Evolutionary conservation across 306 rosid species (phyloP).

Genomic region (Fragaria iinumae): DNA sequence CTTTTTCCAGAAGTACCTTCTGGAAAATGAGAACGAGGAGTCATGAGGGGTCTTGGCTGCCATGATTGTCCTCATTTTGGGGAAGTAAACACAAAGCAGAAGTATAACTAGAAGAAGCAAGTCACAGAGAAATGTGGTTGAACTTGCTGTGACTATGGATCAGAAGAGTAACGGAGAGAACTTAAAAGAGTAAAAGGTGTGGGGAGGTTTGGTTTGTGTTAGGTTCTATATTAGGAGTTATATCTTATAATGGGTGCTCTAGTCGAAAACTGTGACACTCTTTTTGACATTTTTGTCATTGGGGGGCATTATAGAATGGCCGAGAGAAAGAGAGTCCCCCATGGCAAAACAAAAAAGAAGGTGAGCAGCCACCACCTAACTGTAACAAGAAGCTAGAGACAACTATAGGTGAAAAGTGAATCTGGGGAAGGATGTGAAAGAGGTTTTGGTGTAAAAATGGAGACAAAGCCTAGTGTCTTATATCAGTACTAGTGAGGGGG

Average conservation of each 20-base stretch:
- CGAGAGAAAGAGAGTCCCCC: constrained; percentile 27
- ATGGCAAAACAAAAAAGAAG: constrained; percentile 50
- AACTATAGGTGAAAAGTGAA: constrained; percentile 4
- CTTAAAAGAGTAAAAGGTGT: neutral
- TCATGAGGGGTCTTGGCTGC: constrained; percentile 64
- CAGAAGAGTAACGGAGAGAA: neutral
- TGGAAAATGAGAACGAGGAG: constrained; percentile 79
- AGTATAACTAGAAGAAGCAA: neutral
- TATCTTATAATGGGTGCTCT: neutral
- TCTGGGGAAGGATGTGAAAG: constrained; percentile 9
- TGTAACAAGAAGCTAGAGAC: constrained; percentile 15
- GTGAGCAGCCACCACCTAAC: constrained; percentile 70
- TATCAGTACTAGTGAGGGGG: neutral
- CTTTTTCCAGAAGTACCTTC: constrained; percentile 76
- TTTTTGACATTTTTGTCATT: neutral
- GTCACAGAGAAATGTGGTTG: neutral
- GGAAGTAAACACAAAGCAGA: neutral
- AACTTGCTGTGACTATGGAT: constrained; percentile 7
- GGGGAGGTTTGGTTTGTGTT: neutral
- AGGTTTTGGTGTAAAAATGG: neutral
- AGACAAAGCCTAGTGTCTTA: constrained; percentile 22
- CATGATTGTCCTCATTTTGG: constrained; percentile 59
- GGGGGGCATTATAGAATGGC: constrained; percentile 24
- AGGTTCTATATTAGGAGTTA: neutral
- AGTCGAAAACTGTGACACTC: neutral